phyloP scores from a whole-genome alignment of 768 basidiomycete genomes.

The Phaeolepiota aurea region DNA sequence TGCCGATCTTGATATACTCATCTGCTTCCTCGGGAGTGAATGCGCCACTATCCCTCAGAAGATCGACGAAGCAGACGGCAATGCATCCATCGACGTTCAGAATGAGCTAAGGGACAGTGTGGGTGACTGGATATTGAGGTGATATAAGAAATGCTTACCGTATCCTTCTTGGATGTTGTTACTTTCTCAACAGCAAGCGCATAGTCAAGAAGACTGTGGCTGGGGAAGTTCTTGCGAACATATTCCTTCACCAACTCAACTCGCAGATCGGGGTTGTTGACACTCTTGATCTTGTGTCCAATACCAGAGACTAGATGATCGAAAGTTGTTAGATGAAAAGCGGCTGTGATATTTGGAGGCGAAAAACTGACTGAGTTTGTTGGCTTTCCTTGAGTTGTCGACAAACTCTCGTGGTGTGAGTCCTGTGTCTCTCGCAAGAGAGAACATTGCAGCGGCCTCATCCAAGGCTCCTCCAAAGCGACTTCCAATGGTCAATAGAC shows the following conservation, averaged over 20 bases:
- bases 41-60: slow-evolving; percentile 85
- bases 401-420: slow-evolving; percentile 98
- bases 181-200: slow-evolving; percentile 97
- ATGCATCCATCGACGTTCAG: slow-evolving; percentile 96
- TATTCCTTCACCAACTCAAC: slow-evolving; percentile 95
- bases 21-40: slow-evolving; percentile 95
- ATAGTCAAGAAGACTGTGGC: slow-evolving; percentile 86
- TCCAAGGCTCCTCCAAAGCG: slow-evolving; percentile 98
- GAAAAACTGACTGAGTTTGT: slow-evolving; percentile 73
- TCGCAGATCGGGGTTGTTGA: slow-evolving; percentile 91
- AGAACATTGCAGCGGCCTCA: slow-evolving; percentile 96
- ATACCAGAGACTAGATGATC: slow-evolving; percentile 94
- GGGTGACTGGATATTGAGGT: background rate
- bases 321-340: slow-evolving; percentile 2
- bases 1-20: slow-evolving; percentile 96
- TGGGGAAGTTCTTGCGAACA: slow-evolving; percentile 92
- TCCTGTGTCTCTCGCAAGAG: slow-evolving; percentile 81
- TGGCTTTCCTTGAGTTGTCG: slow-evolving; percentile 84
- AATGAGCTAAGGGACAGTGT: slow-evolving; percentile 50
- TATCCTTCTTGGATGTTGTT: slow-evolving; percentile 96
- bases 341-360: slow-evolving; percentile 4
- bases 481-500: slow-evolving; percentile 95
- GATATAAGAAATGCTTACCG: slow-evolving; percentile 33
- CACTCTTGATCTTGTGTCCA: slow-evolving; percentile 99
- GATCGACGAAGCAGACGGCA: slow-evolving; percentile 93